Evolutionary conservation across 2,329 filamentous ascomycete genomes (phyloP), one percentile per base, ranked within the genome.

Genomic region (Hyphodiscus sp.): DNA sequence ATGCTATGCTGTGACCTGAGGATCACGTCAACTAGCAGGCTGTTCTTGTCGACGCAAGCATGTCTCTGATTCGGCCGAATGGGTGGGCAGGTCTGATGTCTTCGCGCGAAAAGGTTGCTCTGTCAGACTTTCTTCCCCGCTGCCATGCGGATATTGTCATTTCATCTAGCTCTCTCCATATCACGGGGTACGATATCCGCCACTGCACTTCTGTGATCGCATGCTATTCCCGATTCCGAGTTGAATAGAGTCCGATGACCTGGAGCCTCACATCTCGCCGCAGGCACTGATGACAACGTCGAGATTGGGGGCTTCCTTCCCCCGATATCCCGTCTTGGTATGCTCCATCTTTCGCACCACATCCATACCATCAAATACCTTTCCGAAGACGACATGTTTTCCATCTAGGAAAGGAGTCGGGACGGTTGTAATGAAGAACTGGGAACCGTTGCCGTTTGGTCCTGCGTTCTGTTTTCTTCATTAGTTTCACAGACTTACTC

Each of bases 341-440:
- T 87, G 86, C 76, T 97, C 92, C 72, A 99, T 87, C 82, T 95
- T 97, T 62, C 78, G 80, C 44, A 97, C 88, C 6, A 96, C 83
- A 55, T 96, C 90, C 81, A 96, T 86, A 41, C 92, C 91, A 42
- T 91, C 88, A 45, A 90, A 77, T 1, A 97, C 92, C 69, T 88
- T 86, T 49, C 94, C 94, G 65, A 97, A 97, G 18, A 97, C 91
- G 53, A 96, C 91, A 70, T 99, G 94, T 73, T 97, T 97, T 67
- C 81, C 82, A 71, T 97, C 87, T 23, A 99, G 75, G 68, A 95
- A 95, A 1, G 90, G 89, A 0, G 92, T 94, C 5, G 87, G 78
- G 1, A 87, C 87, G 0, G 89, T 94, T 1, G 91, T 96, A 74
- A 97, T 92, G 78, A 99, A 99, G 77, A 99, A 99, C 68, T 97